Base-by-base conservation (phyloP, 495 filamentous ascomycete genomes). In the Penicillium goetzii region DNA sequence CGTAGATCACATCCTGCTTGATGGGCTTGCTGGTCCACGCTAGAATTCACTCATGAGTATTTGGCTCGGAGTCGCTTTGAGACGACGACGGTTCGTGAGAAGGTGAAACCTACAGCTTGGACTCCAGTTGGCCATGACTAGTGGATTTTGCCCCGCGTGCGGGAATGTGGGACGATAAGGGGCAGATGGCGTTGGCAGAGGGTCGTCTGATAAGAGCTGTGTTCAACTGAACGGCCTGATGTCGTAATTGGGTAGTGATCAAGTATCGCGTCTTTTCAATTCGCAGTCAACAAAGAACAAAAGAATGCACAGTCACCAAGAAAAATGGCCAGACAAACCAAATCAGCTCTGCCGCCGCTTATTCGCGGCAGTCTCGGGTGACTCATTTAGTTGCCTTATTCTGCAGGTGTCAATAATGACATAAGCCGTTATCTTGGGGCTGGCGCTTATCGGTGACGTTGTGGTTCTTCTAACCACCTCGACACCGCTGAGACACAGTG, bases 1-100 rank as follows among this genome's bases (percentile, higher is more conserved):
- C 82, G 67, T 98, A 99, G 52, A 86, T 77, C 41, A 96, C 92
- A 64, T 87, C 87, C 77, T 99, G 95, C 72, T 94, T 93, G 77
- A 97, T 93, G 11, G 95, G 92, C 71, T 96, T 97, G 15, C 86
- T 84, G 47, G 86, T 85, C 95, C 95, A 99, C 34, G 95, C 93
- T 80, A 33, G 15, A 6, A 12, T 47, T 4, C 3, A 2, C 2
- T 7, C 4, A 23, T 47, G 10, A 47, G 43, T 4, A 47, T 23
- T 47, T 47, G 43, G 19, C 41, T 8, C 2, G 19, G 19, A 47
- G 2, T 47, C 19, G 10, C 19, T 4, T 23, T 11, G 19, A 12
- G 3, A 47, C 25, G 25, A 21, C 4, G 30, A 51, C 25, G 4
- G 6, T 43, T 17, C 17, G n/a, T 21, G 30, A 15, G 41, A 25